Base-by-base conservation (phyloP, 2,329 filamentous ascomycete genomes). In the Talaromyces atroroseus region DNA sequence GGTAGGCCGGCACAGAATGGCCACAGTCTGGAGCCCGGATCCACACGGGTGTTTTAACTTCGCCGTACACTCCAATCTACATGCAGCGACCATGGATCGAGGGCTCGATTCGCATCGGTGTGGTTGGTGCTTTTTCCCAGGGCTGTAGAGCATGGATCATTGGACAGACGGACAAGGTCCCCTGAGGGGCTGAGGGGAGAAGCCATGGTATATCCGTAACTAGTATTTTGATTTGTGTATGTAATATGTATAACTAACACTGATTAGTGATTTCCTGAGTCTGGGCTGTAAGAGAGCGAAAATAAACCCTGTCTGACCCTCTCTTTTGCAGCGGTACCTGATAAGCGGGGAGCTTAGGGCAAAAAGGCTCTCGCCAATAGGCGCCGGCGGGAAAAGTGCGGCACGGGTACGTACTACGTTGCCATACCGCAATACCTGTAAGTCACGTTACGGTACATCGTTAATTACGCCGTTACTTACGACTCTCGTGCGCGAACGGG, bases 11-110 rank as follows among this genome's bases (percentile, higher is more conserved):
- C 16, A 8, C 3, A 36, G 16, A 21, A 45, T 46, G 23, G 24
- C 46, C 46, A 34, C 29, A 34, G 51, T 38, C 51, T 53, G 29
- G 51, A 53, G 51, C 42, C 29, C 32, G 44, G 51, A 36, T 53
- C 51, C 51, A 47, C 42, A 21, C 11, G 23, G 11, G 18, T 20
- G 20, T 23, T 18, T 32, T 24, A 52, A 42, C 38, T 34, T 34
- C 20, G 26, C 5, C 2, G n/a, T 32, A 24, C 34, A 52, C 24
- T 46, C 40, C 24, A 36, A 44, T 44, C 18, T 42, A 42, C 18
- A 21, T 21, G 38, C 40, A 20, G 20, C 36, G n/a, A 40, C 12
- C 34, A 38, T 6, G 34, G 11, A 38, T 38, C 5, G 16, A 16
- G 36, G 10, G 16, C 18, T 40, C 36, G 16, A 40, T 40, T 6